Percentiles rank a stretch among this genome's conserved stretches.
Conservation (phyloP, 2,329 filamentous ascomycete species). For the Colletotrichum sansevieriae region DNA sequence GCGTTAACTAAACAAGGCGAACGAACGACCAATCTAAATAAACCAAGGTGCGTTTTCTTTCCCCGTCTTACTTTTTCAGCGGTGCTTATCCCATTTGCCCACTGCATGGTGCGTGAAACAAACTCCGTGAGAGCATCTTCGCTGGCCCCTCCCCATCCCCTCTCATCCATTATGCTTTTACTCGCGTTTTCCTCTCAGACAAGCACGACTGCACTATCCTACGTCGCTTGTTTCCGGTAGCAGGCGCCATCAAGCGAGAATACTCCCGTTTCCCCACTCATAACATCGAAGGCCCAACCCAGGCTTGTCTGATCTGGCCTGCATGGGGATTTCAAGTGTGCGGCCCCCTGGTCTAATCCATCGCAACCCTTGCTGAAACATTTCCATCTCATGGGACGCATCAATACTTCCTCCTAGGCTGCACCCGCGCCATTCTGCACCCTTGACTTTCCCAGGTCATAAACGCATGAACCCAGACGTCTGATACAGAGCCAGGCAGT, state of each 20-base stretch:
- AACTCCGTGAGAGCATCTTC: constrained; percentile 35
- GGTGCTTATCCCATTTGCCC: constrained; percentile 26
- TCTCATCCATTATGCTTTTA: constrained; percentile 9
- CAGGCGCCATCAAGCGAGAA: neutral
- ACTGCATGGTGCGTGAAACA: constrained; percentile 33
- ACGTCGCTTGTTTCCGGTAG: neutral
- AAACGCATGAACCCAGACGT: constrained; percentile 19
- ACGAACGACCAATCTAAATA: constrained; percentile 1
- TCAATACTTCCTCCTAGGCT: constrained; percentile 4
- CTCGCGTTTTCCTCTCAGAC: constrained; percentile 3
- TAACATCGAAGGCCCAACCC: neutral
- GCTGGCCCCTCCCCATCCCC: neutral
- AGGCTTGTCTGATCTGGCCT: neutral
- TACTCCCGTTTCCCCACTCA: neutral
- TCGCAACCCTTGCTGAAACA: constrained; percentile 35
- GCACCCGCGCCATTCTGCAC: neutral
- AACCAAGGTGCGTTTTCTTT: constrained; percentile 13
- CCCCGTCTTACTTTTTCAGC: neutral
- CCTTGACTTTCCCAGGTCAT: neutral
- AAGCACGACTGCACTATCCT: neutral
- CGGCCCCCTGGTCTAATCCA: constrained; percentile 19
- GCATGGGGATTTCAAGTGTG: constrained; percentile 13
- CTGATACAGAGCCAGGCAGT: constrained; percentile 23
- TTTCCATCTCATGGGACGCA: constrained; percentile 15
- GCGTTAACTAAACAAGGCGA: neutral